These are phyloP conservation scores for Rhodamnia argentea DNA, from an alignment of 345 rosid genomes.

Conservation along the genomic window DNA sequence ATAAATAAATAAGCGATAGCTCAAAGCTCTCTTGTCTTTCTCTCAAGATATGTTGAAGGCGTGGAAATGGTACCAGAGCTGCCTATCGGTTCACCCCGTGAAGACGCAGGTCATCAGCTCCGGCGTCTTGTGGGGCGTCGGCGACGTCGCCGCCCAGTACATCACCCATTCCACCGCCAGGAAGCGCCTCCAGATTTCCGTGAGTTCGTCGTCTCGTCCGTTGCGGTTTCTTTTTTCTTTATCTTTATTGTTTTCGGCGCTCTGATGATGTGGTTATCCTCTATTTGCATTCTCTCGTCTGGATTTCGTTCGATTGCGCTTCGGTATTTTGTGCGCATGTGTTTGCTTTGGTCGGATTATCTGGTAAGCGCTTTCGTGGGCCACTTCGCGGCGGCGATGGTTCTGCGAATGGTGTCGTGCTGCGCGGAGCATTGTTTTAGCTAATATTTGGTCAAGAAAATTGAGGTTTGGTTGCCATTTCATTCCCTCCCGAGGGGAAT, in stretches of 20 bases:
- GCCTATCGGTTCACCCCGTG: conserved; percentile 56
- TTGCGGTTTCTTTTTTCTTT: background rate
- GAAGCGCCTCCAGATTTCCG: conserved; percentile 29
- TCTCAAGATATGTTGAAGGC: conserved; percentile 31
- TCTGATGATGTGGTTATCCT: background rate
- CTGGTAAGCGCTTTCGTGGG: background rate
- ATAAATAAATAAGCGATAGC: background rate
- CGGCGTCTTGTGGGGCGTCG: conserved; percentile 80
- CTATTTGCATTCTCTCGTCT: background rate
- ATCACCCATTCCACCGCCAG: conserved; percentile 68
- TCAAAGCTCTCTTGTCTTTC: background rate
- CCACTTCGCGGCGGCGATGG: background rate
- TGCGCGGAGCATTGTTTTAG: background rate
- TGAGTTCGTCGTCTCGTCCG: background rate
- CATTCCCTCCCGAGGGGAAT: background rate
- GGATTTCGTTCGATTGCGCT: background rate
- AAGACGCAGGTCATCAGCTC: conserved; percentile 89
- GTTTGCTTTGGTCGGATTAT: background rate
- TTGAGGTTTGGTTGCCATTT: background rate
- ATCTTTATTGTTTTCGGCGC: background rate
- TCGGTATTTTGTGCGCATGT: background rate
- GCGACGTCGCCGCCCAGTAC: conserved; percentile 84
- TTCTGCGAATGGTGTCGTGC: background rate
- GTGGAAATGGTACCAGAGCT: conserved; percentile 86
- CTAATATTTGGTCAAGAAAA: background rate